Percentiles rank a stretch among this genome's conserved stretches.
These are phyloP conservation scores for Ampelocalamus luodianensis DNA, from an alignment of 176 grass and related monocot genomes.

Conservation along the genomic window DNA sequence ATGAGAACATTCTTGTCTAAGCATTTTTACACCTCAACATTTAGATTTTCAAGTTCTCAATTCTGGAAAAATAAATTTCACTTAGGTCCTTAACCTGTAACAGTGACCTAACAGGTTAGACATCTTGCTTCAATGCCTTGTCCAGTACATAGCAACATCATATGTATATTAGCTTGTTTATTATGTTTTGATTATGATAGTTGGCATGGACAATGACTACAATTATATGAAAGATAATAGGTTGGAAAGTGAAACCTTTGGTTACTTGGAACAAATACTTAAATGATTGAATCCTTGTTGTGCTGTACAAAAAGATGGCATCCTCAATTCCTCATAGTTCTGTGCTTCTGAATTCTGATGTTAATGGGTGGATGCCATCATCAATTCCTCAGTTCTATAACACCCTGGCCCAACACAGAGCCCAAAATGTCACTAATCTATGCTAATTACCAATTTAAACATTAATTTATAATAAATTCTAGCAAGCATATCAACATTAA, in stretches of 20 bases:
- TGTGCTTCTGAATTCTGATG: background rate
- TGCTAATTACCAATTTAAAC: too few relatives aligned
- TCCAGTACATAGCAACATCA: background rate
- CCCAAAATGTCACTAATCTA: too few relatives aligned
- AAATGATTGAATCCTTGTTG: background rate
- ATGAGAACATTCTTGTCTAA: background rate
- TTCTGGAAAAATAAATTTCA: background rate
- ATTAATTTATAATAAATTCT: too few relatives aligned
- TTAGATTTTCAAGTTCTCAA: background rate
- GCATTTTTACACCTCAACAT: background rate
- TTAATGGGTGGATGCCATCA: background rate
- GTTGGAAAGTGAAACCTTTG: background rate
- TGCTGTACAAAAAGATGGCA: background rate
- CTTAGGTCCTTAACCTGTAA: conserved; percentile 11
- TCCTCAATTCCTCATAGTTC: background rate
- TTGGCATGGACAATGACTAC: background rate
- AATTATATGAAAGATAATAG: background rate
- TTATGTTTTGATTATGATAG: background rate
- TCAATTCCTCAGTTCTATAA: too few relatives aligned
- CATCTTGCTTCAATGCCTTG: background rate
- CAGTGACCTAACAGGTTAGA: background rate
- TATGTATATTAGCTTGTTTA: background rate
- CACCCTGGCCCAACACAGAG: too few relatives aligned
- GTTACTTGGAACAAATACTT: background rate
- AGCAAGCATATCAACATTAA: too few relatives aligned